A percentile compares a stretch with the other conserved stretches of the same genome.
phyloP scores from a whole-genome alignment of 257 asterid species.

The Leptodermis oblonga region DNA sequence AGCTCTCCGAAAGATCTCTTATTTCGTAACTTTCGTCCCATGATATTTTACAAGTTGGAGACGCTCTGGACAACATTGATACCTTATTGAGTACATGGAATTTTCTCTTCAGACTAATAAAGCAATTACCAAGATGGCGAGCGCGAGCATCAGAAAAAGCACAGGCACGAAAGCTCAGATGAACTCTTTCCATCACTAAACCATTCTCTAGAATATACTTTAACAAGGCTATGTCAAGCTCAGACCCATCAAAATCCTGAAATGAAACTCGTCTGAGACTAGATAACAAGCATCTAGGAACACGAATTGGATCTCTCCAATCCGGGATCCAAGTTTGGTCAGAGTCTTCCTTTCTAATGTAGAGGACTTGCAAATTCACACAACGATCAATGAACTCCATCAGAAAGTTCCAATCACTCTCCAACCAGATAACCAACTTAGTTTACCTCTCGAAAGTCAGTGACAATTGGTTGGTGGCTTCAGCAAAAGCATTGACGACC shows the following conservation, averaged over 20 bases:
- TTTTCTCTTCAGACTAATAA: no score
- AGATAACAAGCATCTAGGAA: neutral
- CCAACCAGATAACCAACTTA: neutral
- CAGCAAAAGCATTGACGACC: neutral
- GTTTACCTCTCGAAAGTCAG: neutral
- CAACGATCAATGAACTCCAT: neutral
- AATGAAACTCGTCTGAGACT: neutral
- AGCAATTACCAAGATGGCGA: no score
- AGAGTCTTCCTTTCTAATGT: neutral
- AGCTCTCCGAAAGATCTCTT: no score
- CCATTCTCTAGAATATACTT: neutral
- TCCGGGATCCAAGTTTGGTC: no score
- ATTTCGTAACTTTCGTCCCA: neutral
- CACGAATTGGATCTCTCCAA: neutral
- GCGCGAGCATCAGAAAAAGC: no score
- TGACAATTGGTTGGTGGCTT: neutral
- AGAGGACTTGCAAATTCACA: neutral
- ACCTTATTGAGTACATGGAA: neutral
- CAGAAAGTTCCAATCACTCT: neutral
- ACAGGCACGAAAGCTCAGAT: no score
- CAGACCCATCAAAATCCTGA: neutral
- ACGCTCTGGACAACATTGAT: neutral
- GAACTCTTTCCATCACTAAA: neutral
- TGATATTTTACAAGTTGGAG: neutral
- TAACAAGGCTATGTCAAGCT: neutral